phyloP scores from a whole-genome alignment of 164 flowering plant genomes.

The Magnolia changhungtana region DNA sequence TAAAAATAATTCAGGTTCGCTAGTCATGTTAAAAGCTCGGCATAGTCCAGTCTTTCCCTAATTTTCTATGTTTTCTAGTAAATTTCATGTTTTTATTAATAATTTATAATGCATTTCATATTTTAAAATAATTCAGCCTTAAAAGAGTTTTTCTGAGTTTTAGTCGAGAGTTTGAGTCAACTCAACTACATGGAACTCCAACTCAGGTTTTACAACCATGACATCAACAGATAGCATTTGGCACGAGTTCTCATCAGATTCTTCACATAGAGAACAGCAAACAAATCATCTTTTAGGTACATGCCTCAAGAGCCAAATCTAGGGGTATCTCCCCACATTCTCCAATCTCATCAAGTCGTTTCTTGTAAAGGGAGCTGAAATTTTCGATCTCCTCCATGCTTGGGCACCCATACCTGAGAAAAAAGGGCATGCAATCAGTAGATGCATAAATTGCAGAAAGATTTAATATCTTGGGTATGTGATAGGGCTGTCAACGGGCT shows the following conservation, averaged over 20 bases:
- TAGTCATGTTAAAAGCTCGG: too few relatives aligned
- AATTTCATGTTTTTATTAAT: too few relatives aligned
- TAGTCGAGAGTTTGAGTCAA: not conserved
- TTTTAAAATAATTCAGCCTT: too few relatives aligned
- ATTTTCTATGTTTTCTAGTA: too few relatives aligned
- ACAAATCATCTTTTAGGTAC: too few relatives aligned
- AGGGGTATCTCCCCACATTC: slow-evolving; percentile 68
- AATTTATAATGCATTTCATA: too few relatives aligned
- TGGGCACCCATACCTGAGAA: slow-evolving; percentile 82
- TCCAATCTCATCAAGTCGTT: slow-evolving; percentile 66
- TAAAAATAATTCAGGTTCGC: too few relatives aligned
- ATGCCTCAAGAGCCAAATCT: slow-evolving; percentile 84
- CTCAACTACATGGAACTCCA: not conserved
- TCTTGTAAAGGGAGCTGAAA: slow-evolving; percentile 59
- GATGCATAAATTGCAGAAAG: not conserved
- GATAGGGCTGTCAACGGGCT: too few relatives aligned
- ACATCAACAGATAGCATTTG: not conserved
- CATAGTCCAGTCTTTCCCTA: too few relatives aligned
- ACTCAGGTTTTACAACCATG: not conserved
- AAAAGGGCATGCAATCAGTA: not conserved
- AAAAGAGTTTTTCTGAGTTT: not conserved
- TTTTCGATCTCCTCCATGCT: slow-evolving; percentile 71
- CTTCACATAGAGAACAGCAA: not conserved
- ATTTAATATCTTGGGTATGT: not conserved
- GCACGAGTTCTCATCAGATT: not conserved